These are phyloP conservation scores for Rossbeevera mucosa DNA, from an alignment of 768 basidiomycete species.

Conservation along the genomic window DNA sequence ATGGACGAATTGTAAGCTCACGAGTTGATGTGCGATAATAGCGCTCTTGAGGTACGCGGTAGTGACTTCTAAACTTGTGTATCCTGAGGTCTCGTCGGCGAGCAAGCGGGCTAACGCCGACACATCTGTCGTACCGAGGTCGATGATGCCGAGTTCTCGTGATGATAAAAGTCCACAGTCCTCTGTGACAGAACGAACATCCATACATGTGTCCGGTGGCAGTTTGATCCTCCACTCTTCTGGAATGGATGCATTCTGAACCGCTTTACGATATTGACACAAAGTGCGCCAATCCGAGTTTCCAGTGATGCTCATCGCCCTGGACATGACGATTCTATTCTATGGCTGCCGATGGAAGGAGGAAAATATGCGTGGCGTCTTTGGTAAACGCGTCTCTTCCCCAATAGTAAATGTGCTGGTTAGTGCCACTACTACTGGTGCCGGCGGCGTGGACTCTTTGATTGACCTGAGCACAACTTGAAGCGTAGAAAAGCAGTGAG, in stretches of 20 bases:
- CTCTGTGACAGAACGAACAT: conserved; percentile 20
- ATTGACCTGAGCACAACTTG: too few species aligned
- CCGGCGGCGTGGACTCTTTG: too few species aligned
- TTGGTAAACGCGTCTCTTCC: too few species aligned
- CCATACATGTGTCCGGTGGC: conserved; percentile 14
- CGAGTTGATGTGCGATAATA: conserved; percentile 24
- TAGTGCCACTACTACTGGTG: too few species aligned
- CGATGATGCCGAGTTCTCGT: conserved; percentile 19
- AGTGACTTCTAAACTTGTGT: conserved; percentile 26
- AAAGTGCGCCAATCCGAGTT: conserved; percentile 19
- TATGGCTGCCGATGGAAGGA: background rate
- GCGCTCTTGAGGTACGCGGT: conserved; percentile 29
- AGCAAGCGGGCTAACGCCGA: conserved; percentile 19
- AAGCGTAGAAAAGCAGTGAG: background rate
- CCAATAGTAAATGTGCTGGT: background rate
- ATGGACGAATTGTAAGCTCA: conserved; percentile 7
- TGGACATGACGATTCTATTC: background rate
- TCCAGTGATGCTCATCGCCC: background rate
- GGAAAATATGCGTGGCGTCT: background rate
- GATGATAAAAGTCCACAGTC: conserved; percentile 22
- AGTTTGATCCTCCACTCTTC: conserved; percentile 18
- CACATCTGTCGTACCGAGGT: conserved; percentile 26
- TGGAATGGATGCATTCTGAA: conserved; percentile 23
- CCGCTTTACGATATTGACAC: conserved; percentile 15
- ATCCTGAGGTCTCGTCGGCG: conserved; percentile 17